Evolutionary conservation across 768 basidiomycete genomes (phyloP), one percentile per base, ranked within the genome.

Genomic region (Kwoniella newhampshirensis): DNA sequence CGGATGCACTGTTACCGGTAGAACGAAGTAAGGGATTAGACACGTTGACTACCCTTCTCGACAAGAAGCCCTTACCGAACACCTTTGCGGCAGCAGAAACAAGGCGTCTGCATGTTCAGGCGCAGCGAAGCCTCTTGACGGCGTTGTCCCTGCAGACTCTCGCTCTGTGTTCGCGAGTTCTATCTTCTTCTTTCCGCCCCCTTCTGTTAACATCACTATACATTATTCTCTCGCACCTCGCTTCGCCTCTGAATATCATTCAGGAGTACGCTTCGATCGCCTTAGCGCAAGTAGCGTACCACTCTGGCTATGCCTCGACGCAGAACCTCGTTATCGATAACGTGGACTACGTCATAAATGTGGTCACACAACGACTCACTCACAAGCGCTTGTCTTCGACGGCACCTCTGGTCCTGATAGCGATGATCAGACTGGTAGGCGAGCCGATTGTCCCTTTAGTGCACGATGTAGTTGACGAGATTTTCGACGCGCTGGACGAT

Each of bases 401-500:
- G 30, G 94, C 94, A 0, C 88, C 93, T 8, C 87, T 89, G 61
- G 92, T 98, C 5, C 80, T 99, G 20, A 83, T 85, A 13, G 78
- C 92, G 25, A 85, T 97, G 71, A 83, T 98, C 54, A 85, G 87
- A 8, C 81, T 98, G 12, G 89, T 94, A 6, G 94, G 96, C 0
- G 81, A 81, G 26, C 87, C 88, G 52, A 85, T 98, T 28, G 89
- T 98, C 0, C 85, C 88, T 43, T 85, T 86, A 64, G 92, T 96
- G 7, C 86, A 87, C 13, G 96, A 97, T 74, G 86, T 98, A 9
- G 91, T 98, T 9, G 94, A 96, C 75, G 93, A 96, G 75, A 93
- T 94, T 59, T 98, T 98, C 65, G 94, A 97, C 75, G 85, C 92
- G 26, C 80, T 98, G 18, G 96, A 98, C 68, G 91, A 96, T 62